Percentiles rank a stretch among this genome's conserved stretches.
phyloP scores from a whole-genome alignment of 2,329 filamentous ascomycete genomes.

The Tolypocladium paradoxum region DNA sequence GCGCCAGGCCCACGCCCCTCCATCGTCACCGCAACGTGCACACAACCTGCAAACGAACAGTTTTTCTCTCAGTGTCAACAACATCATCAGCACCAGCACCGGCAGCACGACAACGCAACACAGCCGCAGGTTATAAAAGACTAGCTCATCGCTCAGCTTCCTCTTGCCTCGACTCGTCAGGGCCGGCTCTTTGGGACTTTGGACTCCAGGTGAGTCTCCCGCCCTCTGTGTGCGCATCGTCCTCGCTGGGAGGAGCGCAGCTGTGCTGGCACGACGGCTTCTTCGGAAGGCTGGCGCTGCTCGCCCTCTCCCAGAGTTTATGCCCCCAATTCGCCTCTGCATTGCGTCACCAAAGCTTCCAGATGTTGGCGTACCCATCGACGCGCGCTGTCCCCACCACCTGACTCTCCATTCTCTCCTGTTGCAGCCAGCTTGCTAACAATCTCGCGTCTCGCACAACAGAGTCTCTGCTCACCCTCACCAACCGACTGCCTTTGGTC shows the following conservation, averaged over 20 bases:
- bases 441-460: not conserved
- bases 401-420: not conserved
- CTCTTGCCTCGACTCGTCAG: not conserved
- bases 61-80: not conserved
- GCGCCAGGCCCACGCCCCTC: not conserved
- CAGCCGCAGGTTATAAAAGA: not conserved
- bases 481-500: constrained; percentile 49
- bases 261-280: not conserved
- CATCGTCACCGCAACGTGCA: not conserved
- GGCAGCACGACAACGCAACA: not conserved
- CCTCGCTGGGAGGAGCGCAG: not conserved
- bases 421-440: not conserved
- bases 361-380: not conserved
- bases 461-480: constrained; percentile 1
- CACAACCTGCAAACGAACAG: not conserved
- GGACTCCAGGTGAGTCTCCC: not conserved
- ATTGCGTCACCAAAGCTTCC: not conserved
- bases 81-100: not conserved
- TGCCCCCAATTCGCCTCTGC: not conserved
- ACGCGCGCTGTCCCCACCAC: not conserved
- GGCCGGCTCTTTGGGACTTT: not conserved
- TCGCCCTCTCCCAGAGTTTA: not conserved
- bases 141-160: not conserved
- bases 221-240: not conserved
- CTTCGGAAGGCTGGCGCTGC: not conserved